Base-by-base conservation (phyloP, 257 asterid species). In the Solanum pinnatisectum region DNA sequence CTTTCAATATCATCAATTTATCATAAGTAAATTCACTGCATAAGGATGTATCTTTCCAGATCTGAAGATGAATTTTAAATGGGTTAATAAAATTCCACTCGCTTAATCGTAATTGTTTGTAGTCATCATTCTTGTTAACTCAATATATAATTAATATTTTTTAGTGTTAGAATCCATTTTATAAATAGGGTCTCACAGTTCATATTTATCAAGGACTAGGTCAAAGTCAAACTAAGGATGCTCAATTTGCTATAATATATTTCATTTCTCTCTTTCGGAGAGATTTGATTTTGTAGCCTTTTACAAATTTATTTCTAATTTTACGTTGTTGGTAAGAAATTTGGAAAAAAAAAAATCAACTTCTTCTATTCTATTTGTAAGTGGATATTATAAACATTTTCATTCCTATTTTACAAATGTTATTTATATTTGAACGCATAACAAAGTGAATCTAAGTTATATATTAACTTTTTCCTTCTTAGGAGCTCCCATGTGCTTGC, bases 271-370 rank as follows among this genome's bases (percentile, higher is more conserved):
- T 56, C 8, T 0, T 46, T 13, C 9, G 3, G 9, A 18, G 23
- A 52, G 60, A 52, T 2, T 52, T 52, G 22, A 0, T 56, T 56
- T 1, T 56, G 65, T 18, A 56, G 2, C 3, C 1, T 56, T 18
- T 56, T 56, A 56, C 9, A 56, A 18, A 56, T 3, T 56, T 56
- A 16, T 56, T 56, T 56, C 10, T 56, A 56, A 4, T 56, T 56
- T 56, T 7, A 56, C 3, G n/a, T 56, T 56, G 1, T 56, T 1
- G 10, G 10, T 56, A 56, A 56, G n/a, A 56, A 14, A 46, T 6
- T 0, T 56, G 0, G 4, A 56, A 16, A 52, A 52, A 30, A 30
- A 14, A 20, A 0, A 49, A 15, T 2, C 0, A 2, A 52, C 63
- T 52, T 52, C 8, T 52, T 42, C 4, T 42, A 11, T 42, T 11